Conservation (phyloP, 2,329 filamentous ascomycete species). For the Apiospora malaysiana region DNA sequence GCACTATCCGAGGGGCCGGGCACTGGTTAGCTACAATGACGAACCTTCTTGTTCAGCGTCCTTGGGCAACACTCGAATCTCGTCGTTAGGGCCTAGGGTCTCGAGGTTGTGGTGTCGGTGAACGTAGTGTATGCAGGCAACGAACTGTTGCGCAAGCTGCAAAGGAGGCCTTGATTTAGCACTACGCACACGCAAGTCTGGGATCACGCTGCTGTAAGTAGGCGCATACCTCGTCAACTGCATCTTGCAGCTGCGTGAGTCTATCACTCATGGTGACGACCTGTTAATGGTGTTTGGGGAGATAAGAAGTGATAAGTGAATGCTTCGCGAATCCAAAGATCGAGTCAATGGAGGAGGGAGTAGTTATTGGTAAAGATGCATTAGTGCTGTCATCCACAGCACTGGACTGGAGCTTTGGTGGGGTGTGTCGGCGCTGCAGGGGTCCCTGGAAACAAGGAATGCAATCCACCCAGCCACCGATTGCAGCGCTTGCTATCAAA, state of each 20-base stretch:
- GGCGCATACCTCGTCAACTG: conserved; percentile 73
- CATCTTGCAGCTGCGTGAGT: conserved; percentile 84
- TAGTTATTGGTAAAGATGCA: no score
- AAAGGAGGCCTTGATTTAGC: conserved; percentile 21
- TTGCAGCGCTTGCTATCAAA: not conserved
- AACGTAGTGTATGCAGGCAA: conserved; percentile 70
- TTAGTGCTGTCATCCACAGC: not conserved
- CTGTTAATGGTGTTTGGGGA: no score
- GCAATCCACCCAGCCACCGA: not conserved
- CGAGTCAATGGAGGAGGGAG: no score
- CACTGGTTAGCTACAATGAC: conserved; percentile 17
- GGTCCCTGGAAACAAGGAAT: not conserved
- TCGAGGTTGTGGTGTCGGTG: conserved; percentile 72
- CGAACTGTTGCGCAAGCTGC: conserved; percentile 72
- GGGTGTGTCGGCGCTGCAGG: not conserved
- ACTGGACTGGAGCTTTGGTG: conserved; percentile 19
- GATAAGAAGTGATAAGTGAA: not conserved
- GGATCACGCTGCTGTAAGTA: not conserved
- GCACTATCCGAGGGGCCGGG: not conserved
- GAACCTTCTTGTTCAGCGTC: conserved; percentile 58
- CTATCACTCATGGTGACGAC: conserved; percentile 68
- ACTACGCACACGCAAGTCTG: not conserved
- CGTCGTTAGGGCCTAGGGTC: conserved; percentile 62
- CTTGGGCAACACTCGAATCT: conserved; percentile 63
- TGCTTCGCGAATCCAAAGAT: not conserved